Base-by-base conservation (phyloP, 2,329 filamentous ascomycete species). In the Trichoderma sp. region DNA sequence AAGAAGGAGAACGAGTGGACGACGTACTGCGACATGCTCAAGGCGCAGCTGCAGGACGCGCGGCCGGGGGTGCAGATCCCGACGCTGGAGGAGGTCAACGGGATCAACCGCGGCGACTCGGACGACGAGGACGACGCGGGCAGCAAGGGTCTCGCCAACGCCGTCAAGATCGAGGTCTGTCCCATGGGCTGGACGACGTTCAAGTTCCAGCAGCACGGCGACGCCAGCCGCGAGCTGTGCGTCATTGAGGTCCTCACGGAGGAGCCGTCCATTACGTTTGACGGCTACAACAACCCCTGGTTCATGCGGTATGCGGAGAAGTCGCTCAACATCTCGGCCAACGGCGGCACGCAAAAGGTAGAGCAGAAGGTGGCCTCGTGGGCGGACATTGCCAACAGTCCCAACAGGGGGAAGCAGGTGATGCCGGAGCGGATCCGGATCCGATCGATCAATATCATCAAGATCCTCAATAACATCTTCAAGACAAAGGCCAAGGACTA, bases 371-470 rank as follows among this genome's bases (percentile, higher is more conserved):
- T 60, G 3, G 19, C 45, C 3, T 51, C 45, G 1, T 60, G 57
- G 57, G 30, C 21, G 26, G 45, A 60, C 0, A 51, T 60, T 12
- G 17, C 17, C 21, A 50, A 50, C 30, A 41, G 39, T 10, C n/a
- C 39, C 7, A 47, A 47, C 24, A 43, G 28, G 6, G 39, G 61
- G 43, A 47, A 63, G 14, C 51, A 56, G 3, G 9, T 56, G 14
- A 21, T 66, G 7, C 63, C 66, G 10, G 66, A 67, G 51, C 34
- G 66, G 15, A 67, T 67, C 44, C 66, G 66, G 21, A 67, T 67
- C 21, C 34, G 64, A 52, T 67, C 66, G 10, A 28, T 26, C 3
- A 47, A 41, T 14, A 54, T 67, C 12, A 28, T 67, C 14, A 43
- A 57, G 15, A 50, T 65, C 21, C 12, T 67, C 12, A 51, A 61